Conservation (phyloP, 108 stramenopile species). For the Stephanodiscus minutulus region DNA sequence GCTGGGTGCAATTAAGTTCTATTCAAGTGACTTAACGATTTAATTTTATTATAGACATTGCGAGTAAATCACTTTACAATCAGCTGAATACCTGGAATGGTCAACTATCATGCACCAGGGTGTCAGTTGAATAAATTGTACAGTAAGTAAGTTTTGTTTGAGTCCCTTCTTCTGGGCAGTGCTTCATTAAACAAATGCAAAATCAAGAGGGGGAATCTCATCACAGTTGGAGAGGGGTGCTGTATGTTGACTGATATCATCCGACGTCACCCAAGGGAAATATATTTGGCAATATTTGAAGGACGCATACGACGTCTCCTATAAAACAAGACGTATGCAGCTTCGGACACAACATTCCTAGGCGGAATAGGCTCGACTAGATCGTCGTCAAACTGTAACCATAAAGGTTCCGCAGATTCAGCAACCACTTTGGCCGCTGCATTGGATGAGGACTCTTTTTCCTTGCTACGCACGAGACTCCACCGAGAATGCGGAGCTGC, state of each 20-base stretch:
- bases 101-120: background rate
- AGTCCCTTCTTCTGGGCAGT: too few species aligned
- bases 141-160: too few species aligned
- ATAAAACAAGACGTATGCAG: conserved; percentile 95
- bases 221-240: too few species aligned
- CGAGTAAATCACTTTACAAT: too few species aligned
- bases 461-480: conserved; percentile 70
- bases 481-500: conserved; percentile 57
- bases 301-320: conserved; percentile 80
- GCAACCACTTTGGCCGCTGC: conserved; percentile 56
- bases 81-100: too few species aligned
- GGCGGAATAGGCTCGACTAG: conserved; percentile 88
- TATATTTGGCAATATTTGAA: conserved; percentile 84
- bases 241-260: too few species aligned
- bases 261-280: conserved; percentile 57
- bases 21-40: too few species aligned
- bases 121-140: background rate
- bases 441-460: conserved; percentile 64
- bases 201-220: too few species aligned
- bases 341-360: conserved; percentile 80
- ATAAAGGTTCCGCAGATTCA: conserved; percentile 81
- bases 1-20: too few species aligned
- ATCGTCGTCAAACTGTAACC: conserved; percentile 97
- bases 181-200: too few species aligned
- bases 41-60: too few species aligned